Evolutionary conservation across 2,329 filamentous ascomycete species (phyloP).

Genomic region (Eutypella sp.): DNA sequence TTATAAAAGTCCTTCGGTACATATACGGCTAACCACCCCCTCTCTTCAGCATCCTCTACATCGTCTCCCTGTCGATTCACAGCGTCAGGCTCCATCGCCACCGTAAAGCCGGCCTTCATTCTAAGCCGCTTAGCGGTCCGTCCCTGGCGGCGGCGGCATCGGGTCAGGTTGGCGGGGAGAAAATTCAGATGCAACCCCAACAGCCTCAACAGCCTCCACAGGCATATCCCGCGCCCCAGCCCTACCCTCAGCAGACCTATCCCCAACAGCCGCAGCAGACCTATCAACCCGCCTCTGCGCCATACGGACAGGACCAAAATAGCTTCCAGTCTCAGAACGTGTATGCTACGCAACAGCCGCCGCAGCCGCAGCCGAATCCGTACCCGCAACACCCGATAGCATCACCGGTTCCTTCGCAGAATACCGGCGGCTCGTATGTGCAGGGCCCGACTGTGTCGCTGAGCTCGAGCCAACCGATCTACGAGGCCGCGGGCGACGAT

Average conservation of each 20-base stretch:
- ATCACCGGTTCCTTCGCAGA: slow-evolving; percentile 13
- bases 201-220: slow-evolving; percentile 13
- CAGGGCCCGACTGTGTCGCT: slow-evolving; percentile 9
- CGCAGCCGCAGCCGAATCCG: slow-evolving; percentile 6
- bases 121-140: slow-evolving; percentile 25
- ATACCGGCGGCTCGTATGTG: slow-evolving; percentile 12
- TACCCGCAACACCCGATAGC: slow-evolving; percentile 10
- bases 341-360: not conserved
- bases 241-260: slow-evolving; percentile 8
- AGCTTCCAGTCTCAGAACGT: slow-evolving; percentile 2
- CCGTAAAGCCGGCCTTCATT: slow-evolving; percentile 37
- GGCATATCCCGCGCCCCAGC: too few relatives aligned
- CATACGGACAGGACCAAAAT: slow-evolving; percentile 3
- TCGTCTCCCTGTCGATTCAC: slow-evolving; percentile 36
- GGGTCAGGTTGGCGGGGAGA: slow-evolving; percentile 17
- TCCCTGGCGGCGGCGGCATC: slow-evolving; percentile 9
- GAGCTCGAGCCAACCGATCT: slow-evolving; percentile 11
- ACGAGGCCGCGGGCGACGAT: slow-evolving; percentile 13
- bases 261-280: slow-evolving; percentile 8
- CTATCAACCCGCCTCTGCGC: slow-evolving; percentile 2
- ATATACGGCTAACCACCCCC: slow-evolving; percentile 4
- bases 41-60: slow-evolving; percentile 36
- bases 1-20: not conserved
- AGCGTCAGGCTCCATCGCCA: slow-evolving; percentile 38
- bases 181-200: slow-evolving; percentile 24